These are phyloP conservation scores for Sarcocystis neurona DNA, from an alignment of 169 alveolate genomes.

Conservation along the genomic window DNA sequence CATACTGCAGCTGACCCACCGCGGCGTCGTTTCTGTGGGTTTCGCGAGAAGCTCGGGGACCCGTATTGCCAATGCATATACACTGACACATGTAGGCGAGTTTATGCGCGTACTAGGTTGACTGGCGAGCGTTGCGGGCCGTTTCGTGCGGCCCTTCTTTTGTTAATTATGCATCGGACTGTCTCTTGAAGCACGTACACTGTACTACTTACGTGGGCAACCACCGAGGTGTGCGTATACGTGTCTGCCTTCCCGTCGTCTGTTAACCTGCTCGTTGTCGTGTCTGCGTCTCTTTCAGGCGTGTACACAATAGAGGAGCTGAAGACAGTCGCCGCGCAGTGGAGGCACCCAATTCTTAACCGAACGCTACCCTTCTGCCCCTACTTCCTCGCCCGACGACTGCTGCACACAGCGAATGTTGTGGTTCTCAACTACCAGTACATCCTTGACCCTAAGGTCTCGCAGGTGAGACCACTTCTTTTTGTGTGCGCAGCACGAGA, in stretches of 20 bases:
- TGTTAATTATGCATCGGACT: background rate
- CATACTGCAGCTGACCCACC: no score
- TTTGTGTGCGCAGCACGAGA: background rate
- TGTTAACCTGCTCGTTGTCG: background rate
- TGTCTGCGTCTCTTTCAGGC: constrained; percentile 71
- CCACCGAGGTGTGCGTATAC: background rate
- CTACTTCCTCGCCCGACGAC: constrained; percentile 92
- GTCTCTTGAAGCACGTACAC: background rate
- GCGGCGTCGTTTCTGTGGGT: no score
- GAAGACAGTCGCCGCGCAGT: constrained; percentile 19
- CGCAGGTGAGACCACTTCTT: constrained; percentile 68
- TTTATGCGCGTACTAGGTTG: no score
- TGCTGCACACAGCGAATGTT: constrained; percentile 91
- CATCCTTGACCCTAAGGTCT: constrained; percentile 95
- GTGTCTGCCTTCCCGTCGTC: background rate
- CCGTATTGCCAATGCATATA: background rate
- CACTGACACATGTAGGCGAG: background rate
- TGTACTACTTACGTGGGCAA: background rate
- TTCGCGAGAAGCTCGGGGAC: no score
- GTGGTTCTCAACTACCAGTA: constrained; percentile 95
- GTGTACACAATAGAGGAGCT: constrained; percentile 95
- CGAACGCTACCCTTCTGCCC: constrained; percentile 90
- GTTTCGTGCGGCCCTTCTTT: no score
- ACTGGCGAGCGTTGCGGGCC: no score
- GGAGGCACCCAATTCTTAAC: background rate